Base-by-base conservation (phyloP, 1,284 basidiomycete genomes). In the Ganoderma lingzhi region DNA sequence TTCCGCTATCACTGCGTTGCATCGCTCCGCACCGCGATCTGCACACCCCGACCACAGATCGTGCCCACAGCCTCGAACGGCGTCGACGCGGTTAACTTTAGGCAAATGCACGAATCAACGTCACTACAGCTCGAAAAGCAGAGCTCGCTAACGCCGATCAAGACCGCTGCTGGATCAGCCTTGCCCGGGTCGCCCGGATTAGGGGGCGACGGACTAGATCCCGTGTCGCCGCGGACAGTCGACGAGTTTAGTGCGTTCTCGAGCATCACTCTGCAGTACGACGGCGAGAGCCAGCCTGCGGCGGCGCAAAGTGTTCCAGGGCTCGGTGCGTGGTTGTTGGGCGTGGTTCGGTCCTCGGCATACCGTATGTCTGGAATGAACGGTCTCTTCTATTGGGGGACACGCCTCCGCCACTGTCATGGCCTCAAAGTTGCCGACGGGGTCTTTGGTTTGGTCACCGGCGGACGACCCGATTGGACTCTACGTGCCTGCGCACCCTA, bases 51-150 rank as follows among this genome's bases (percentile, higher is more conserved):
- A 37, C 42, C 56, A 63, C 73, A 96, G 90, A 97, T 97, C 77
- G 87, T 96, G 42, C 96, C 96, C 51, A 88, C 91, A 60, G 87
- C 87, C 73, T 93, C 93, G 62, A 95, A 94, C 76, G 96, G 93
- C 59, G 82, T 89, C 70, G 96, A 97, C 78, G 93, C 94, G 37
- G 90, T 93, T 80, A 97, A 98, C 83, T 98, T 97, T 85, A 91
- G 96, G 62, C 89, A 93, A 67, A 85, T 98, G 77, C 92, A 96
- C 74, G 97, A 99, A 82, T 95, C 93, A 60, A 90, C 91, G 73
- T 96, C 94, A 71, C 85, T 98, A 76, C 95, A 98, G 80, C 88
- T 98, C 73, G 96, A 96, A 75, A 87, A 87, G 70, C 79, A 81
- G 71, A 71, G 76, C 53, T 65, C 72, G 64, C 66, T 70, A n/a